Percentiles rank a stretch among this genome's conserved stretches.
Evolutionary conservation across 2,329 filamentous ascomycete genomes (phyloP).

Genomic region (Talaromyces sp.): DNA sequence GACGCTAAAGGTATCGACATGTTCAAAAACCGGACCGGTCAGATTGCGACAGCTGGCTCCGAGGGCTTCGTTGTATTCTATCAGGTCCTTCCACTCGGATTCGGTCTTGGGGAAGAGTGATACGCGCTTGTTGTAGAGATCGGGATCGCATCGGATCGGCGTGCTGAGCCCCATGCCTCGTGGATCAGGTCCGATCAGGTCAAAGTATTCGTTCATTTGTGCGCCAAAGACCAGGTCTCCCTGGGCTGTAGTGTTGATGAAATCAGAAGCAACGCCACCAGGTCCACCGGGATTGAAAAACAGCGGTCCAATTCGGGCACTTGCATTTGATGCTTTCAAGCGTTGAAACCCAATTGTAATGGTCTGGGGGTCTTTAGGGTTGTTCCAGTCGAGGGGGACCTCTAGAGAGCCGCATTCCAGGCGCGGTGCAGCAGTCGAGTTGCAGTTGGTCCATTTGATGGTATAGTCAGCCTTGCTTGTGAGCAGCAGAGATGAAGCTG

Average conservation of each 20-base stretch:
- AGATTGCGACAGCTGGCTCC: constrained; percentile 34
- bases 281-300: constrained; percentile 35
- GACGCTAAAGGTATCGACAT: constrained; percentile 37
- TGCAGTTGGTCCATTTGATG: constrained; percentile 3
- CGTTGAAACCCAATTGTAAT: constrained; percentile 21
- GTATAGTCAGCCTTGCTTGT: not conserved
- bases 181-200: constrained; percentile 41
- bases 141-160: constrained; percentile 33
- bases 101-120: constrained; percentile 33
- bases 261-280: not conserved
- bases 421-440: not conserved
- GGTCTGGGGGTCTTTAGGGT: constrained; percentile 21
- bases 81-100: constrained; percentile 30
- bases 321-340: constrained; percentile 15
- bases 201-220: constrained; percentile 22
- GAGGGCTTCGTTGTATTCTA: constrained; percentile 34
- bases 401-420: not conserved
- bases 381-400: constrained; percentile 28
- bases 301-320: constrained; percentile 27
- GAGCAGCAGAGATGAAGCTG: not conserved
- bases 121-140: constrained; percentile 31
- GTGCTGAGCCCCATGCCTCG: constrained; percentile 39
- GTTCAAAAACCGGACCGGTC: constrained; percentile 36
- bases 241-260: not conserved
- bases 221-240: not conserved